A percentile compares a stretch with the other conserved stretches of the same genome.
Evolutionary conservation across 2,329 filamentous ascomycete species (phyloP).

Genomic region (Neonectria ditissima): DNA sequence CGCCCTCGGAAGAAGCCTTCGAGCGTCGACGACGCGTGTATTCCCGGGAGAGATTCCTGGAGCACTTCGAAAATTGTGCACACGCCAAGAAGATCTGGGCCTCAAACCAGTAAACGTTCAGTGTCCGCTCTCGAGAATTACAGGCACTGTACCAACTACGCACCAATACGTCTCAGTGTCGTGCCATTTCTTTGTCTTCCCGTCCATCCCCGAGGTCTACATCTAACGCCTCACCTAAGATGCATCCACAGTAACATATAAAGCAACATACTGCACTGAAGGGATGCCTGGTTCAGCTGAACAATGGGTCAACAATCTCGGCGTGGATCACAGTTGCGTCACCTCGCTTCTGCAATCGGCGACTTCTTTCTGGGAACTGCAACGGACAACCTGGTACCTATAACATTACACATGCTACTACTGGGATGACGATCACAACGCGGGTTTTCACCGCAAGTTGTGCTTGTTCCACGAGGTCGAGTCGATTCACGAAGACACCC

Average conservation of each 20-base stretch:
- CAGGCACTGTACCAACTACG: background rate
- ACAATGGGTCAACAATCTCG: background rate
- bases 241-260: background rate
- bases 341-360: conserved; percentile 1
- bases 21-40: conserved; percentile 21
- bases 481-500: background rate
- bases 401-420: background rate
- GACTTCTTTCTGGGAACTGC: conserved; percentile 3
- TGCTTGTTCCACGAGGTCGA: background rate
- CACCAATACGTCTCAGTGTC: background rate
- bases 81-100: conserved; percentile 21
- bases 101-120: conserved; percentile 3
- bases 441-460: conserved; percentile 6
- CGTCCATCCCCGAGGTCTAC: background rate
- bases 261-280: background rate
- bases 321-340: conserved; percentile 7
- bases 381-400: conserved; percentile 3
- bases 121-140: conserved; percentile 13
- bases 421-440: background rate
- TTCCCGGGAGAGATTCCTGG: conserved; percentile 17
- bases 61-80: conserved; percentile 20
- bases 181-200: background rate
- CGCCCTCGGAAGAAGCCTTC: conserved; percentile 20
- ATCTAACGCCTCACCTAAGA: background rate
- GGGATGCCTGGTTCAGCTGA: background rate